phyloP scores from a whole-genome alignment of 1,139 yeast genomes.

The Candida gigantensis region DNA sequence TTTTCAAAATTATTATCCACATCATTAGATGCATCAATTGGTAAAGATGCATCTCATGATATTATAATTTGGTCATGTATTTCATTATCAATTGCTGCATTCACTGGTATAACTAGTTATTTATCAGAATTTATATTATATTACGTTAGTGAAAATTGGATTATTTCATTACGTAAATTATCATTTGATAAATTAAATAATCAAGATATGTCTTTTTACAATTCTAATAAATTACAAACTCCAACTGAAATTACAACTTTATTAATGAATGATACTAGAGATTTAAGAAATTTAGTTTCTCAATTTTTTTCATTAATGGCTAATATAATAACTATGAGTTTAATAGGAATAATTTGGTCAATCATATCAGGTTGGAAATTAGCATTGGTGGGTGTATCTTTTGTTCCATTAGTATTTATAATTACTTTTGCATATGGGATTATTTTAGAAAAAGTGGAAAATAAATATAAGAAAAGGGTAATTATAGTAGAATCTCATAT shows the following conservation, averaged over 20 bases:
- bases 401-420: conserved; percentile 62
- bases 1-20: conserved; percentile 68
- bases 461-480: conserved; percentile 56
- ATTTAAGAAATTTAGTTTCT: conserved; percentile 63
- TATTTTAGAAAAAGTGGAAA: conserved; percentile 56
- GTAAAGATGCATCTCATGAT: conserved; percentile 21
- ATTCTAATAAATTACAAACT: conserved; percentile 23
- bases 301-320: conserved; percentile 57
- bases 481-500: conserved; percentile 54
- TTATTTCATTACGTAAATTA: conserved; percentile 51
- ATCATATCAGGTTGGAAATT: conserved; percentile 82
- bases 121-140: conserved; percentile 52
- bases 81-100: conserved; percentile 58
- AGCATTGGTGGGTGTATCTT: conserved; percentile 74
- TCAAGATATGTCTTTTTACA: conserved; percentile 61
- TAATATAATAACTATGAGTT: conserved; percentile 53
- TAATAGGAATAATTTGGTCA: conserved; percentile 76
- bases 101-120: conserved; percentile 62
- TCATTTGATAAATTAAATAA: conserved; percentile 51
- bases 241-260: conserved; percentile 66
- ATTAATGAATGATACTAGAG: conserved; percentile 78
- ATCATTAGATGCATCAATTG: conserved; percentile 47
- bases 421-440: conserved; percentile 55
- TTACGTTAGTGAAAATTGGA: conserved; percentile 69
- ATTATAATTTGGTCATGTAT: conserved; percentile 67